These are phyloP conservation scores for Suillus ampliporus DNA, from an alignment of 768 basidiomycete genomes.

Conservation along the genomic window DNA sequence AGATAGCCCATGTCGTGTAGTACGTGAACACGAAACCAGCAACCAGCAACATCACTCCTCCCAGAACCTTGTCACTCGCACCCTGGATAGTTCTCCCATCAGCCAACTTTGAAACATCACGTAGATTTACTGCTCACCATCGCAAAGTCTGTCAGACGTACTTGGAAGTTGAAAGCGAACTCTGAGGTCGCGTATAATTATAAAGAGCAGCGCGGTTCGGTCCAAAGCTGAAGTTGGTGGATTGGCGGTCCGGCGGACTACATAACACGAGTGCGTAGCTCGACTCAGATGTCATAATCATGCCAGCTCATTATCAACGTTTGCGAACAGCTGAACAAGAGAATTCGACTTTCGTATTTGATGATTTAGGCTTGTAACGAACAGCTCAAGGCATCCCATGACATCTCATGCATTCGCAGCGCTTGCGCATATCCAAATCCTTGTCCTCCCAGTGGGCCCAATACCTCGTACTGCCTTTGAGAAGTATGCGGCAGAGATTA, in stretches of 20 bases:
- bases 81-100: slow-evolving; percentile 52
- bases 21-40: slow-evolving; percentile 83
- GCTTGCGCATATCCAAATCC: slow-evolving; percentile 82
- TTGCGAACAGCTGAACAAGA: neutral
- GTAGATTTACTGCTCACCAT: slow-evolving; percentile 28
- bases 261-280: slow-evolving; percentile 6
- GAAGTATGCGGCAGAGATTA: slow-evolving; percentile 74
- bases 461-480: slow-evolving; percentile 75
- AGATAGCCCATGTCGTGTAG: slow-evolving; percentile 90
- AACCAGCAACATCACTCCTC: slow-evolving; percentile 78
- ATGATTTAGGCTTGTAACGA: slow-evolving; percentile 6
- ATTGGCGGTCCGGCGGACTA: slow-evolving; percentile 1
- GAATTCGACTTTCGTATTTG: neutral
- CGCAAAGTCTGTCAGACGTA: slow-evolving; percentile 10
- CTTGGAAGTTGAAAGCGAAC: slow-evolving; percentile 1
- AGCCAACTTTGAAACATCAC: slow-evolving; percentile 12
- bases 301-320: slow-evolving; percentile 1
- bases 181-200: slow-evolving; percentile 2
- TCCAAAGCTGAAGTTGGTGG: slow-evolving; percentile 21
- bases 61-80: slow-evolving; percentile 79
- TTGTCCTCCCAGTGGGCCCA: slow-evolving; percentile 85
- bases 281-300: slow-evolving; percentile 6
- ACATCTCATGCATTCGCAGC: slow-evolving; percentile 77
- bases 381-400: slow-evolving; percentile 47
- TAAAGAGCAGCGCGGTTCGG: slow-evolving; percentile 8